Base-by-base conservation (phyloP, 1,139 yeast species). In the Spencermartinsiella ligniputridi region DNA sequence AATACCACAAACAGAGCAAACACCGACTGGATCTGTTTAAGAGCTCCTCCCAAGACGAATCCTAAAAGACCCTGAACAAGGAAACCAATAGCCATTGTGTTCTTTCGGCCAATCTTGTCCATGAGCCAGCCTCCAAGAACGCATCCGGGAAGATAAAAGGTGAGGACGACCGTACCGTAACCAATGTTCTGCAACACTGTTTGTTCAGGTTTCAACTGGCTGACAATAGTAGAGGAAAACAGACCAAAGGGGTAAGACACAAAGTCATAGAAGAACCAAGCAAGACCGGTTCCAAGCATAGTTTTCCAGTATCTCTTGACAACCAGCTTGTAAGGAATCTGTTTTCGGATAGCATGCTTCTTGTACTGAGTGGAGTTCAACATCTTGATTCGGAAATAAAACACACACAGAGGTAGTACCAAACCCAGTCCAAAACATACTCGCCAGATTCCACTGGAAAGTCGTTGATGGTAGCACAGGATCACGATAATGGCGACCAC, bases 211-310 rank as follows among this genome's bases (percentile, higher is more conserved):
- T 84, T 77, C 47, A 86, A 69, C 38, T 69, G 64, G 19, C 73
- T 69, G 52, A 87, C 70, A 51, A 88, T 84, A 50, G 74, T 74
- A 13, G 88, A 68, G 11, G 94, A 83, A 66, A 82, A 88, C 54
- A 85, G 77, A 55, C 95, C 89, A 62, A 86, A 88, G 0, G 96
- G 86, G 63, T 88, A 89, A 11, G 81, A 76, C 25, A 89, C 80
- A 65, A 89, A 87, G 67, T 90, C 95, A 62, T 89, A 89, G 56
- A 87, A 71, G 69, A 87, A 88, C 97, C 97, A 89, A 54, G 88
- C 76, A 42, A 84, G 60, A 3, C 90, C 72, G 35, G 86, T 83
- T 45, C 87, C 69, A 11, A 71, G 43, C 46, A 88, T 69, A 62
- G 96, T 79, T 58, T 83, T 82, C 88, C 95, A 84, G 68, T 89